phyloP scores from a whole-genome alignment of 768 basidiomycete genomes.

The Agrocybe pediades region DNA sequence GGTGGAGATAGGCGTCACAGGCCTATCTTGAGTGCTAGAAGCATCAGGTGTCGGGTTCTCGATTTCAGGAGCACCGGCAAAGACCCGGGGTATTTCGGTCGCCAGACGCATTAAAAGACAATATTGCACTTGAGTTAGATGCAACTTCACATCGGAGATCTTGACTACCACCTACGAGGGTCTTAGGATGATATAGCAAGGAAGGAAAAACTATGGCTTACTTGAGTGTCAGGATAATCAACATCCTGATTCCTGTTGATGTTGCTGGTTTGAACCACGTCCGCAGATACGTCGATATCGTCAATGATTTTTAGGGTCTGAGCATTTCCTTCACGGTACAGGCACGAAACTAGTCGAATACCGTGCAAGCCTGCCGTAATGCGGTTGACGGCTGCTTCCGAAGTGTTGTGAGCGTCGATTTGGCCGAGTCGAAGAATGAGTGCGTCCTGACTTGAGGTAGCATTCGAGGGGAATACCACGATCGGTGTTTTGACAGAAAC shows the following conservation, averaged over 20 bases:
- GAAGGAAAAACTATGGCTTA: conserved; percentile 28
- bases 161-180: conserved; percentile 59
- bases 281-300: conserved; percentile 76
- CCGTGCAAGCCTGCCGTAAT: conserved; percentile 79
- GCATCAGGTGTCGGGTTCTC: conserved; percentile 23
- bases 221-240: conserved; percentile 74
- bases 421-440: conserved; percentile 87
- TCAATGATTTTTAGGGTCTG: conserved; percentile 86
- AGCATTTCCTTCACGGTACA: conserved; percentile 48
- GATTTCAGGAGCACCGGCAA: conserved; percentile 50
- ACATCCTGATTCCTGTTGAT: conserved; percentile 54
- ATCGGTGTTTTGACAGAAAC: conserved; percentile 93
- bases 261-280: conserved; percentile 62
- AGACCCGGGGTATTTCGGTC: conserved; percentile 67
- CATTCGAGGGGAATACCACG: conserved; percentile 78
- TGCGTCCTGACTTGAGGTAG: conserved; percentile 60
- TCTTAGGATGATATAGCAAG: not conserved
- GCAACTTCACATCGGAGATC: conserved; percentile 82
- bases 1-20: conserved; percentile 9
- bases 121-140: conserved; percentile 87
- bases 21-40: too few species aligned
- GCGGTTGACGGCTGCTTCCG: conserved; percentile 55
- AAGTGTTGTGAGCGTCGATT: conserved; percentile 79
- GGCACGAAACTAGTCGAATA: conserved; percentile 78
- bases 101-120: conserved; percentile 64